Evolutionary conservation across 2,329 filamentous ascomycete species (phyloP).

Genomic region (Colletotrichum noveboracense): DNA sequence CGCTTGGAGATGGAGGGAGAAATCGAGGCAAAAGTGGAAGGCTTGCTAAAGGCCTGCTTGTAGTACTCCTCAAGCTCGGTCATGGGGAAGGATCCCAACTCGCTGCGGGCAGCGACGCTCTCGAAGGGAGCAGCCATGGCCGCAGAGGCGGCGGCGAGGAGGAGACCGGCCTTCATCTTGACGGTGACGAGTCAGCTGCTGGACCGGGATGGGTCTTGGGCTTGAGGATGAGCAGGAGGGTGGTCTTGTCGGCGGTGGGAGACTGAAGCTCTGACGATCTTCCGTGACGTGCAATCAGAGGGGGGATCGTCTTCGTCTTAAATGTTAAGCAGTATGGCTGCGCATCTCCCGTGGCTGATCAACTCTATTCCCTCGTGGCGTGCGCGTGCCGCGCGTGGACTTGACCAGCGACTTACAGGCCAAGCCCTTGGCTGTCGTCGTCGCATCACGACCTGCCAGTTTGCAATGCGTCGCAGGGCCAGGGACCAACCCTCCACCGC

Average conservation of each 20-base stretch:
- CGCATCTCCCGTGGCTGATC: not conserved
- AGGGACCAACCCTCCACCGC: not conserved
- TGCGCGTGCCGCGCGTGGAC: not conserved
- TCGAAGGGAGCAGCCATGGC: constrained; percentile 14
- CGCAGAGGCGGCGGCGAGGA: constrained; percentile 11
- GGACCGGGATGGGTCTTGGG: not conserved
- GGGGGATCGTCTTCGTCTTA: not conserved
- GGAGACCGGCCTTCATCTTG: constrained; percentile 19
- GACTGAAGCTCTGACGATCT: constrained; percentile 7
- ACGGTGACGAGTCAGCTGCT: not conserved
- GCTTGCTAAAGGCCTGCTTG: not conserved
- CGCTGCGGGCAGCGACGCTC: not conserved
- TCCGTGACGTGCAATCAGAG: not conserved
- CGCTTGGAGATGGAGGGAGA: constrained; percentile 1
- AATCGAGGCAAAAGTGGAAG: not conserved
- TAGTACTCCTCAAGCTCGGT: constrained; percentile 22
- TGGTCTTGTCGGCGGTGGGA: not conserved
- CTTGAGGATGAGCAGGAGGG: not conserved
- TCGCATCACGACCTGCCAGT: not conserved
- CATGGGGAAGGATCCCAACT: constrained; percentile 3
- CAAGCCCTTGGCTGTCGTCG: not conserved
- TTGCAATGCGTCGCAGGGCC: not conserved
- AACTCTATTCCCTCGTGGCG: not conserved
- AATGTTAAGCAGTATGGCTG: not conserved
- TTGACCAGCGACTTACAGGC: not conserved